Conservation (phyloP, 1,284 basidiomycete species). For the Sporisorium scitamineum region DNA sequence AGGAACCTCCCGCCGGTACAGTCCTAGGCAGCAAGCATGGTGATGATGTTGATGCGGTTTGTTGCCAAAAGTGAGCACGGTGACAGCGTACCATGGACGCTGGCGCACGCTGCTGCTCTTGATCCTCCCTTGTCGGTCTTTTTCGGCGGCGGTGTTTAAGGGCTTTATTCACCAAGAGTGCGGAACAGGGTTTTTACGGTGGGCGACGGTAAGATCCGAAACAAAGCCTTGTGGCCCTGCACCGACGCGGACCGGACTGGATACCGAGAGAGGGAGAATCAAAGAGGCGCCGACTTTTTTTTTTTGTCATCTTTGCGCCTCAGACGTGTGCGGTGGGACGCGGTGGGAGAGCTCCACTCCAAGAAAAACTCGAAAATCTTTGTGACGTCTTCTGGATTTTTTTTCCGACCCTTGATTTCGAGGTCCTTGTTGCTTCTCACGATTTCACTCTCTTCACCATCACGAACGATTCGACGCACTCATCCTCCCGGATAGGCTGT, state of each 20-base stretch:
- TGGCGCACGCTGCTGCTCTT: neutral
- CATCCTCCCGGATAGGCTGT: neutral
- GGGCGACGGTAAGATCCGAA: neutral
- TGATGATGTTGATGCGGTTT: neutral
- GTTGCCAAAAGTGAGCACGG: too few relatives aligned
- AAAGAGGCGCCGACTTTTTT: too few relatives aligned
- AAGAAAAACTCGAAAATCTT: constrained; percentile 2
- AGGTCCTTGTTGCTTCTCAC: neutral
- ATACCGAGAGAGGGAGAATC: too few relatives aligned
- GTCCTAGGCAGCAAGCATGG: neutral
- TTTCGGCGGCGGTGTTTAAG: neutral
- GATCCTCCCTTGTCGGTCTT: neutral
- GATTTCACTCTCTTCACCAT: neutral
- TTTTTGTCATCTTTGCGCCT: neutral
- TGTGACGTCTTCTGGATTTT: constrained; percentile 4
- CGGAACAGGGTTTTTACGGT: neutral
- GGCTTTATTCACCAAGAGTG: neutral
- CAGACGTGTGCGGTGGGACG: neutral
- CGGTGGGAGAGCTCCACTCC: neutral
- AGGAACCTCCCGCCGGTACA: neutral
- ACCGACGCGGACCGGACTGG: neutral
- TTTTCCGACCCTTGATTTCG: constrained; percentile 6
- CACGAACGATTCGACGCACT: neutral
- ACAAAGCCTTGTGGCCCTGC: neutral
- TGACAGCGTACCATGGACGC: neutral